These are phyloP conservation scores for Alternaria atra DNA, from an alignment of 2,329 filamentous ascomycete species.

Conservation along the genomic window DNA sequence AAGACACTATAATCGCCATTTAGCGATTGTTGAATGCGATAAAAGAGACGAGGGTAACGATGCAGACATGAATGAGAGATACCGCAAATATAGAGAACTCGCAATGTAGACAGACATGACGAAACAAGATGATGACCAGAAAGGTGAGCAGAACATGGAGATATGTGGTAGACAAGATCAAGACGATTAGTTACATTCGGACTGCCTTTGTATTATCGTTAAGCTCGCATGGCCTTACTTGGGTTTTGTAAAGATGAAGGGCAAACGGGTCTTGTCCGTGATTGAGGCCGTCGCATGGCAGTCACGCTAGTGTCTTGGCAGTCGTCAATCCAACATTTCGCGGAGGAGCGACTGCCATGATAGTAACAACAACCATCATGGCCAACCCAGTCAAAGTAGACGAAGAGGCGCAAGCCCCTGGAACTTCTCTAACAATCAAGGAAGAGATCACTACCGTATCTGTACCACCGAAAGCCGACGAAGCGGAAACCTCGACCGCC, in stretches of 20 bases:
- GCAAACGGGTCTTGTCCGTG: too few species aligned
- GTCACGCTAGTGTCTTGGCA: constrained; percentile 27
- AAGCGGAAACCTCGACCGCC: constrained; percentile 6
- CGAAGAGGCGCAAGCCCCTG: background rate
- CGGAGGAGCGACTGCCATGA: background rate
- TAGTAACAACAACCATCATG: constrained; percentile 28
- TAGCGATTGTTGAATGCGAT: background rate
- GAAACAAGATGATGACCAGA: background rate
- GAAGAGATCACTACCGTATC: background rate
- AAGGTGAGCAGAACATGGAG: background rate
- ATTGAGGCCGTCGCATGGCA: background rate
- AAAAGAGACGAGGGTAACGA: background rate
- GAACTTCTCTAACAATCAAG: background rate
- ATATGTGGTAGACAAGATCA: background rate
- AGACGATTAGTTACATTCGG: accelerated
- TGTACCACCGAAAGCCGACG: constrained; percentile 1
- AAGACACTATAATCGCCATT: background rate
- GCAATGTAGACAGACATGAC: background rate
- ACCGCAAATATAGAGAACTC: too few species aligned
- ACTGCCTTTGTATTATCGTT: background rate
- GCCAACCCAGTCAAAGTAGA: constrained; percentile 28
- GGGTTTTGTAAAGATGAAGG: background rate
- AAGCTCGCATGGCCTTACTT: background rate
- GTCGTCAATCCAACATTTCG: constrained; percentile 24
- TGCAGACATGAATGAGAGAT: background rate